Evolutionary conservation across 306 rosid genomes (phyloP), one percentile per base, ranked within the genome.

Genomic region (Betula pendula): DNA sequence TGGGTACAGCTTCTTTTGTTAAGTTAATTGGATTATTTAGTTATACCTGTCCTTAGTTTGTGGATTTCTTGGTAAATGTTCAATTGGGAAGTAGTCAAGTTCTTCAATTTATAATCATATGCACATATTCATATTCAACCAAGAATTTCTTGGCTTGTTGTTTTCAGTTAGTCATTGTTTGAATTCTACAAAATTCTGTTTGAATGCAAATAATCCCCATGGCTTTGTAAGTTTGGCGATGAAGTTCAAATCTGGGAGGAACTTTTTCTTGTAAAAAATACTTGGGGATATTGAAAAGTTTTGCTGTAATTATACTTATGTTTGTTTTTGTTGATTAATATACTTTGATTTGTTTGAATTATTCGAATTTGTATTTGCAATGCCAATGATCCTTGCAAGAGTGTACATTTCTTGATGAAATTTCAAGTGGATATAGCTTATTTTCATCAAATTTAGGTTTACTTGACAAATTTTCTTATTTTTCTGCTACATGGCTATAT

Each of bases 161-260:
- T 24, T 72, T 72, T 72, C 40, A 25, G 31, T 0, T 62, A 17
- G 44, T 72, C 77, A 59, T 72, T 72, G 79, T 53, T 80, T 20
- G 4, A 20, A 38, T 62, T 71, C 40, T 67, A 44, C 74, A 43
- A 27, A 22, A 38, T 76, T 24, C 63, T 10, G 1, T 2, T 3
- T 56, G n/a, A 44, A 85, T 16, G 86, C 85, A 0, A 80, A 84
- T 27, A 87, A 83, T 79, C 58, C 92, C 31, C 49, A 59, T 52
- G 97, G 97, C 55, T 90, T 90, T 79, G 98, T 89, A 75, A 75
- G 92, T 83, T 56, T 56, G 35, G 35, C 5, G 63, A 10, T 24
- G 63, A 56, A 22, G 1, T 56, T 56, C 15, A 56, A 52, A 24
- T 24, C 3, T 13, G 49, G 33, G 33, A 56, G 12, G 63, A 56